These are phyloP conservation scores for Amesomyces nigricolor DNA, from an alignment of 2,329 filamentous ascomycete genomes.

Conservation along the genomic window DNA sequence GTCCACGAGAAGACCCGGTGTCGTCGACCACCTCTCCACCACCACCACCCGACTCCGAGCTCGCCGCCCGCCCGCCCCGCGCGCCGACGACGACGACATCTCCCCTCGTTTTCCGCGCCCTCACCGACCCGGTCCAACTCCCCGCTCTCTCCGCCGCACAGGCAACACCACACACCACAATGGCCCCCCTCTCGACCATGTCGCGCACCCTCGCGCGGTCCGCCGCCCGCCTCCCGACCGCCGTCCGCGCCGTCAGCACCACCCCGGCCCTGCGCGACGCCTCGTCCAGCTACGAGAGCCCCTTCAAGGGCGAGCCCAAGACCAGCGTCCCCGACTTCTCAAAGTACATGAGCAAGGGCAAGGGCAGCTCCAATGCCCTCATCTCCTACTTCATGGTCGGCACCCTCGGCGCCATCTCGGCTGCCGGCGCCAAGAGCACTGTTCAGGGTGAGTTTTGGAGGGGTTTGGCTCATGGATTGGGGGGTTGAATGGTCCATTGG, in stretches of 20 bases:
- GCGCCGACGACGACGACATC: constrained; percentile 5
- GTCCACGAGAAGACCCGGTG: constrained; percentile 26
- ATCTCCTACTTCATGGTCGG: constrained; percentile 99
- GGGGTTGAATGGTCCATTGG: constrained; percentile 15
- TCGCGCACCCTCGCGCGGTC: constrained; percentile 64
- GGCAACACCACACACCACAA: constrained; percentile 33
- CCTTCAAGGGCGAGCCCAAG: constrained; percentile 56
- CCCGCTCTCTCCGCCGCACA: neutral
- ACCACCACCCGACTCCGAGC: constrained; percentile 3
- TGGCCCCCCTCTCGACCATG: constrained; percentile 64
- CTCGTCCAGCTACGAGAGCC: constrained; percentile 49
- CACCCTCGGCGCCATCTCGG: constrained; percentile 83
- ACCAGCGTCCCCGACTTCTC: constrained; percentile 81
- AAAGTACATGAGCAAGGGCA: constrained; percentile 71
- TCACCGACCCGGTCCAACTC: neutral
- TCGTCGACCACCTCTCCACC: constrained; percentile 23
- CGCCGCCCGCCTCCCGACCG: constrained; percentile 34
- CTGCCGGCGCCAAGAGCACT: constrained; percentile 93
- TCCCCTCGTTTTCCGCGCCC: neutral
- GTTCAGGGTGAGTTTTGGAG: constrained; percentile 73
- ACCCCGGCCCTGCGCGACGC: constrained; percentile 44
- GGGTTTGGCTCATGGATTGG: constrained; percentile 23
- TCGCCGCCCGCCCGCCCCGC: constrained; percentile 6
- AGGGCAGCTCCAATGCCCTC: constrained; percentile 70
- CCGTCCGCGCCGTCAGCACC: constrained; percentile 52